Percentiles rank a stretch among this genome's conserved stretches.
Evolutionary conservation across 192 early-diverging fungal species (phyloP).

Genomic region (Umbelopsis sp.): DNA sequence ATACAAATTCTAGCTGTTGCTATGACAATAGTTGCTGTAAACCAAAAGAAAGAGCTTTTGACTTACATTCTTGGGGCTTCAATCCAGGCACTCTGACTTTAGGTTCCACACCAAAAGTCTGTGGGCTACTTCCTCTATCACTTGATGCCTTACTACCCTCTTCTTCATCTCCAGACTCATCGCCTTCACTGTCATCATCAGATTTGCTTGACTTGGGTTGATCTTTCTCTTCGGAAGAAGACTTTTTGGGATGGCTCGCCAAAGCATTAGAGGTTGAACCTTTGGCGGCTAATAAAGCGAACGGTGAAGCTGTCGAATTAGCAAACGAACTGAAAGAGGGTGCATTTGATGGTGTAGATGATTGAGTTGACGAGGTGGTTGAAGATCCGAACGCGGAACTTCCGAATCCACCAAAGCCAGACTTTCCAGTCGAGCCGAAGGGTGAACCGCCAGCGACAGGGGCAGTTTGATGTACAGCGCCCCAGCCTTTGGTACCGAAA

Average conservation of each 20-base stretch:
- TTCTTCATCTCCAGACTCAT: constrained; percentile 27
- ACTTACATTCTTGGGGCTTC: constrained; percentile 35
- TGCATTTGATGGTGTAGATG: neutral
- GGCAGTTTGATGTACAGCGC: constrained; percentile 27
- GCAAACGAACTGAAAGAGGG: constrained; percentile 40
- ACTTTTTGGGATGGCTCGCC: constrained; percentile 5
- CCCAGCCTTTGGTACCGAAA: constrained; percentile 39
- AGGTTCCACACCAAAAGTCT: constrained; percentile 30
- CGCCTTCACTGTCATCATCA: constrained; percentile 17
- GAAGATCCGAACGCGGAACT: constrained; percentile 30
- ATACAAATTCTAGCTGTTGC: too few species aligned
- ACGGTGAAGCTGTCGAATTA: constrained; percentile 37
- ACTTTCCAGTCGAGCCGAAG: constrained; percentile 2
- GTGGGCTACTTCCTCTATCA: neutral
- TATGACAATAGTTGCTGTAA: neutral
- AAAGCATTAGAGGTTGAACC: constrained; percentile 22
- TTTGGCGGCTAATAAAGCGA: constrained; percentile 30
- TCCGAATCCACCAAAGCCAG: constrained; percentile 29
- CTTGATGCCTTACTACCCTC: neutral
- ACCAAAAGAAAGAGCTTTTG: neutral
- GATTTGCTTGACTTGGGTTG: constrained; percentile 6
- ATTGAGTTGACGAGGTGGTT: neutral
- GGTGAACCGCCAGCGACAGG: constrained; percentile 12
- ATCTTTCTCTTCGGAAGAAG: constrained; percentile 19
- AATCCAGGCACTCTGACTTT: constrained; percentile 40